Evolutionary conservation across 345 rosid species (phyloP).

Genomic region (Camelina neglecta): DNA sequence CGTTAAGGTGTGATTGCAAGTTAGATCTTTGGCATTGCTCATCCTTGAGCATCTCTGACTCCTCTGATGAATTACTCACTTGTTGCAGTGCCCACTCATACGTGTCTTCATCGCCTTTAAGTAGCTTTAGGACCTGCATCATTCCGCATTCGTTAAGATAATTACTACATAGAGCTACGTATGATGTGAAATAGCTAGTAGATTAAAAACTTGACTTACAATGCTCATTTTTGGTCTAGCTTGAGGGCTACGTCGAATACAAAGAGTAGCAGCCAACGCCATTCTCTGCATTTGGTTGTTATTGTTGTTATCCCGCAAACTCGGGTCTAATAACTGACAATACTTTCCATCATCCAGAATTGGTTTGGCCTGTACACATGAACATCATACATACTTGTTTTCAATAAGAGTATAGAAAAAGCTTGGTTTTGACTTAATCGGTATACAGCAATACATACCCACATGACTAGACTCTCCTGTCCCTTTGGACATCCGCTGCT

Average conservation of each 20-base stretch:
- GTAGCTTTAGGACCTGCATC: slow-evolving; percentile 75
- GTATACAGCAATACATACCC: slow-evolving; percentile 90
- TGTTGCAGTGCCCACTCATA: slow-evolving; percentile 66
- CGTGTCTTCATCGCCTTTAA: slow-evolving; percentile 65
- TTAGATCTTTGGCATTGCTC: slow-evolving; percentile 59
- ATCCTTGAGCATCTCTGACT: slow-evolving; percentile 53
- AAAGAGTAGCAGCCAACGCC: slow-evolving; percentile 86
- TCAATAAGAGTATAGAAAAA: slow-evolving; percentile 10
- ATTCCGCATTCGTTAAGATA: slow-evolving; percentile 6
- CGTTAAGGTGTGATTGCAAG: slow-evolving; percentile 80
- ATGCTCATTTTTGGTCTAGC: slow-evolving; percentile 78
- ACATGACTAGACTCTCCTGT: slow-evolving; percentile 89
- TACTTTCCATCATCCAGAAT: slow-evolving; percentile 65
- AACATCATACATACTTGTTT: slow-evolving; percentile 13
- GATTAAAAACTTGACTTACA: slow-evolving; percentile 48
- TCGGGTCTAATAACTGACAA: slow-evolving; percentile 66
- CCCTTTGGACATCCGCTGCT: slow-evolving; percentile 67
- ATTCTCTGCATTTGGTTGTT: slow-evolving; percentile 70
- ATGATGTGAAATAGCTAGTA: background rate
- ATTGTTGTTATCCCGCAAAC: slow-evolving; percentile 44
- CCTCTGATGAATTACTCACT: slow-evolving; percentile 51
- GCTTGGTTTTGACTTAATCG: background rate
- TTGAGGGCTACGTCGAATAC: slow-evolving; percentile 70
- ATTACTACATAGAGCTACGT: background rate
- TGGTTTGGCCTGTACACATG: slow-evolving; percentile 73